phyloP scores from a whole-genome alignment of 2,329 filamentous ascomycete genomes.

The Fusarium sp. region DNA sequence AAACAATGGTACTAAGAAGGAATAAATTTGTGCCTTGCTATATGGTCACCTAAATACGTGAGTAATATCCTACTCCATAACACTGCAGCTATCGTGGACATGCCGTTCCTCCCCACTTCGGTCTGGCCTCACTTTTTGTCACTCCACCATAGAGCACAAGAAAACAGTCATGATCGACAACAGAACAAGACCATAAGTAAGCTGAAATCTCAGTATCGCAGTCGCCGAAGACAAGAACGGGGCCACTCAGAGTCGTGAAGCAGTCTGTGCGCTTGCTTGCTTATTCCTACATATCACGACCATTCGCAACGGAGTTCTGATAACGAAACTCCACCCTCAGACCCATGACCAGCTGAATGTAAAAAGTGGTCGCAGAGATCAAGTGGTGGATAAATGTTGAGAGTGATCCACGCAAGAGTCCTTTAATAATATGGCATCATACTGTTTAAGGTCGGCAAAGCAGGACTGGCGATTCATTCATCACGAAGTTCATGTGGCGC shows the following conservation, averaged over 20 bases:
- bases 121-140: neutral
- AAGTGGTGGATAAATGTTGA: no score
- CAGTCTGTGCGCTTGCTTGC: neutral
- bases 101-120: no score
- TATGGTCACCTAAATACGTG: no score
- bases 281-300: neutral
- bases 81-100: no score
- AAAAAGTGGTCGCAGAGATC: no score
- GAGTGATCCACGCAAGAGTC: accelerated
- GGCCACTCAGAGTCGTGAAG: accelerated
- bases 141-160: accelerated
- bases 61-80: no score
- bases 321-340: no score
- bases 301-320: neutral
- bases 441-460: neutral
- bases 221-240: neutral
- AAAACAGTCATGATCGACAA: neutral
- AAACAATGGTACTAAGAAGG: no score
- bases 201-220: neutral
- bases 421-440: accelerated
- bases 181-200: neutral
- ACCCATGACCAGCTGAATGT: neutral
- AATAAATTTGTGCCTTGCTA: neutral
- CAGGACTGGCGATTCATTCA: no score
- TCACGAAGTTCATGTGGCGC: no score